Evolutionary conservation across 2,329 filamentous ascomycete genomes (phyloP).

Genomic region (Alternaria novae-zelandiae): DNA sequence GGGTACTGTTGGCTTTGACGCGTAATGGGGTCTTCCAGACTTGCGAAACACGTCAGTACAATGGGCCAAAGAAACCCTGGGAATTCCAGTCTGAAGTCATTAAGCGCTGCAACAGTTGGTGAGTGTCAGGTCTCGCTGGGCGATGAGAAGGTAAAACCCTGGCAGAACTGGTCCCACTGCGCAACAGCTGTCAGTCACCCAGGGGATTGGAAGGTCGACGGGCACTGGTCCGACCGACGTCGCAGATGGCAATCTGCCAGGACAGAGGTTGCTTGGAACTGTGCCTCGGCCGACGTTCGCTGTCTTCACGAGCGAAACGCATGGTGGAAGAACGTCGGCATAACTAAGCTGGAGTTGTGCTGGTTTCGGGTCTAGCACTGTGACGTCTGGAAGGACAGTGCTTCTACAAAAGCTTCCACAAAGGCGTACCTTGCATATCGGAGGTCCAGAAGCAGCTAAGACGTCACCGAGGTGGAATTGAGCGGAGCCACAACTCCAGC

Average conservation of each 20-base stretch:
- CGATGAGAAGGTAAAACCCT: not conserved
- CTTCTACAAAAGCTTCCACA: slow-evolving; percentile 16
- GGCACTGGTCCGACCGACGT: slow-evolving; percentile 13
- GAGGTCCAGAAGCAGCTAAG: slow-evolving; percentile 23
- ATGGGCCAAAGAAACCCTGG: slow-evolving; percentile 4
- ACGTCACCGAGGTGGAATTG: slow-evolving; percentile 27
- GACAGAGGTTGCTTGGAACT: slow-evolving; percentile 11
- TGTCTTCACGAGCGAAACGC: slow-evolving; percentile 3
- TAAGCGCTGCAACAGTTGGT: not conserved
- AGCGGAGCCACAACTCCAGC: slow-evolving; percentile 20
- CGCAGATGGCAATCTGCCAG: slow-evolving; percentile 3
- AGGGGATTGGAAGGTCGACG: not conserved
- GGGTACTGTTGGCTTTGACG: slow-evolving; percentile 16
- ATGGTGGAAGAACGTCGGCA: slow-evolving; percentile 13
- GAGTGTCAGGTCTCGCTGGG: slow-evolving; percentile 1
- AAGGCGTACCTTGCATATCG: slow-evolving; percentile 31
- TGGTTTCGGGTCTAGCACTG: slow-evolving; percentile 5
- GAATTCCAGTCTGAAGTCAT: not conserved
- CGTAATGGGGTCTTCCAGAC: slow-evolving; percentile 15
- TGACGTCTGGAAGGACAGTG: slow-evolving; percentile 13
- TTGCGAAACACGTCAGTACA: slow-evolving; percentile 17
- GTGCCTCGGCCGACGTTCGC: slow-evolving; percentile 1
- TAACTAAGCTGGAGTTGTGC: not conserved
- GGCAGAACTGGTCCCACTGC: not conserved
- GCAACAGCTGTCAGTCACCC: not conserved